Percentiles rank a stretch among this genome's conserved stretches.
Conservation (phyloP, 140 eudicot genomes). For the Ambrosia hybrid region DNA sequence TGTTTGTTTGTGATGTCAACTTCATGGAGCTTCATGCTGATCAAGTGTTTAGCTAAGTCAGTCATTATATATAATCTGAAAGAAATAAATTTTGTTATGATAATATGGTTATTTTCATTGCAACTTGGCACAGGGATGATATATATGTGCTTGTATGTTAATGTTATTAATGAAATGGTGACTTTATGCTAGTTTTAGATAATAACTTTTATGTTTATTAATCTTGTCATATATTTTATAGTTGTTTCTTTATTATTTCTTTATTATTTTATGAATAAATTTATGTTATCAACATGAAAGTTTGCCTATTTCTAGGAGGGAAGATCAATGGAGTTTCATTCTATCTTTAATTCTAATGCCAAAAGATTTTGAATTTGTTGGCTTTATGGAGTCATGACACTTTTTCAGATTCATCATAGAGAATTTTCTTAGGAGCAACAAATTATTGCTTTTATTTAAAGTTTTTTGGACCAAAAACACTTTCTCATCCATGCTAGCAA, state of each 20-base stretch:
- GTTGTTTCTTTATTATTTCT: no score
- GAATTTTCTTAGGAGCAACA: conserved; percentile 30
- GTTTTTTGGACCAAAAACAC: conserved; percentile 35
- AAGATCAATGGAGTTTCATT: conserved; percentile 7
- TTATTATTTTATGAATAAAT: neutral
- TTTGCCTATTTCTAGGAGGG: conserved; percentile 15
- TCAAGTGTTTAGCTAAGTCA: neutral
- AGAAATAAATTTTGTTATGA: neutral
- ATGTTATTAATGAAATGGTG: no score
- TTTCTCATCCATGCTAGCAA: conserved; percentile 24
- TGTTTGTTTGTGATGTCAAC: conserved; percentile 16
- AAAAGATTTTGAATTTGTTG: conserved; percentile 20
- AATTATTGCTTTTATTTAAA: conserved; percentile 33
- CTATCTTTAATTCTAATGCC: conserved; percentile 10
- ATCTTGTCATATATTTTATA: no score
- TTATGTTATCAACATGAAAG: neutral
- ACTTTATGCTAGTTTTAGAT: no score
- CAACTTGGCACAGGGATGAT: no score
- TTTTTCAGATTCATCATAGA: conserved; percentile 32
- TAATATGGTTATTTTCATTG: conserved; percentile 6
- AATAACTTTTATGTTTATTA: no score
- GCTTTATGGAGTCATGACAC: conserved; percentile 28
- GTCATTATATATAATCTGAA: neutral
- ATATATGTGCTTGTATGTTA: no score
- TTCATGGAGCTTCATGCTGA: neutral